Evolutionary conservation across 345 rosid species (phyloP).

Genomic region (Eucalyptus paniculata): DNA sequence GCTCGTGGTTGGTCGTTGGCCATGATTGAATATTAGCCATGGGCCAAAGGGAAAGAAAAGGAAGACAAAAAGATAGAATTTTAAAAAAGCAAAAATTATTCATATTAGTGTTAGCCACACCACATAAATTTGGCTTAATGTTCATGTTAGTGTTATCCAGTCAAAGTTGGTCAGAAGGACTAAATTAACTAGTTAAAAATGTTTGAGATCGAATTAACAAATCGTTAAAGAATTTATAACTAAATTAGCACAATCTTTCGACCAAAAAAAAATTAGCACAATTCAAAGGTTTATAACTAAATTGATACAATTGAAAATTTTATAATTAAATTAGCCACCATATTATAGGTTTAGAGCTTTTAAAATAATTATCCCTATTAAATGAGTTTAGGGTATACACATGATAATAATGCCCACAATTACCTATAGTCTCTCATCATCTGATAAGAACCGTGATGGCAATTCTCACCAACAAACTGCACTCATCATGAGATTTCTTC

Average conservation of each 20-base stretch:
- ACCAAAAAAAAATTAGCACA: too few relatives aligned
- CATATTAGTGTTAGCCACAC: neutral
- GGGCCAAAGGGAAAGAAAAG: neutral
- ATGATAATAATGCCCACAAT: neutral
- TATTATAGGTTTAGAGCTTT: neutral
- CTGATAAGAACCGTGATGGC: neutral
- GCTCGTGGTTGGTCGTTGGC: accelerated
- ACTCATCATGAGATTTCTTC: neutral
- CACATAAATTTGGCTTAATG: neutral
- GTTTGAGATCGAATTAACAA: too few relatives aligned
- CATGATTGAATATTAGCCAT: neutral
- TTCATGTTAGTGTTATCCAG: accelerated
- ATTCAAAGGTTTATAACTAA: too few relatives aligned
- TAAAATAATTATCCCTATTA: too few relatives aligned
- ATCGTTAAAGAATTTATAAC: too few relatives aligned
- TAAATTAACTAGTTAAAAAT: too few relatives aligned
- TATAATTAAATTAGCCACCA: too few relatives aligned
- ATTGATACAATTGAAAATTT: too few relatives aligned
- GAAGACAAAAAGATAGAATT: neutral
- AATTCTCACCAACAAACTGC: neutral
- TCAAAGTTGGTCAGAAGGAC: too few relatives aligned
- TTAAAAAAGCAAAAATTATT: neutral
- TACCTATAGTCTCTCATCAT: neutral
- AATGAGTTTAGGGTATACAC: neutral
- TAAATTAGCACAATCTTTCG: too few relatives aligned